phyloP scores from a whole-genome alignment of 2,329 filamentous ascomycete genomes.

The Aspergillus hiratsukae region DNA sequence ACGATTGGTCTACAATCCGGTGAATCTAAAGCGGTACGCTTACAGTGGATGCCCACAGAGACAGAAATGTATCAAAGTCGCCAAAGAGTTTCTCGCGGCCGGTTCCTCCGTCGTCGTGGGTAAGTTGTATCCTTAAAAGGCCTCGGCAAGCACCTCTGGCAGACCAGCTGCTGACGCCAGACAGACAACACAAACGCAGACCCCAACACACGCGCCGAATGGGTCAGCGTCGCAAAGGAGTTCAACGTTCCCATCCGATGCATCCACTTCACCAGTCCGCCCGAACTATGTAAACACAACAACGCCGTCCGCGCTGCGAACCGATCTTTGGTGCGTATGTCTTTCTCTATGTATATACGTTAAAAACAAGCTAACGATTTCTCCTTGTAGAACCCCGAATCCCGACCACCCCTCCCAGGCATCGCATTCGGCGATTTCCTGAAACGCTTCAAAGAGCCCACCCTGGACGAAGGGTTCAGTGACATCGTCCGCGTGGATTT shows the following conservation, averaged over 20 bases:
- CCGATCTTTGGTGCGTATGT: conserved; percentile 31
- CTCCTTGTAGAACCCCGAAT: conserved; percentile 65
- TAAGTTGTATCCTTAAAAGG: conserved; percentile 42
- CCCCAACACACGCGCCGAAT: conserved; percentile 68
- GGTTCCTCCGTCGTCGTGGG: conserved; percentile 72
- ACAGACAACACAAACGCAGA: conserved; percentile 96
- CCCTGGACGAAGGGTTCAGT: conserved; percentile 71
- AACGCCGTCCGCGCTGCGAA: conserved; percentile 72
- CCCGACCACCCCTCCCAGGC: conserved; percentile 65
- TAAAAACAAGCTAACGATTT: neutral
- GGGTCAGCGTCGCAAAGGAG: conserved; percentile 70
- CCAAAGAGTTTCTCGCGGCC: conserved; percentile 59
- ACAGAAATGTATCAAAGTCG: conserved; percentile 65
- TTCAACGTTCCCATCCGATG: conserved; percentile 73
- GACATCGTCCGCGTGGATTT: conserved; percentile 76
- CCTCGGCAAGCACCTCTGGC: neutral
- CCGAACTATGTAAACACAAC: conserved; percentile 76
- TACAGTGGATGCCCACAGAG: conserved; percentile 38
- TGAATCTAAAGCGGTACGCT: neutral
- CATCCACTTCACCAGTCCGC: conserved; percentile 72
- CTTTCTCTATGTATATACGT: neutral
- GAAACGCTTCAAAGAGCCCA: conserved; percentile 68
- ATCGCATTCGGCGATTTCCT: conserved; percentile 76
- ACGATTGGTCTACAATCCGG: conserved; percentile 6
- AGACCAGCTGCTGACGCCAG: neutral